phyloP scores from a whole-genome alignment of 768 basidiomycete species.

The Lactarius vividus region DNA sequence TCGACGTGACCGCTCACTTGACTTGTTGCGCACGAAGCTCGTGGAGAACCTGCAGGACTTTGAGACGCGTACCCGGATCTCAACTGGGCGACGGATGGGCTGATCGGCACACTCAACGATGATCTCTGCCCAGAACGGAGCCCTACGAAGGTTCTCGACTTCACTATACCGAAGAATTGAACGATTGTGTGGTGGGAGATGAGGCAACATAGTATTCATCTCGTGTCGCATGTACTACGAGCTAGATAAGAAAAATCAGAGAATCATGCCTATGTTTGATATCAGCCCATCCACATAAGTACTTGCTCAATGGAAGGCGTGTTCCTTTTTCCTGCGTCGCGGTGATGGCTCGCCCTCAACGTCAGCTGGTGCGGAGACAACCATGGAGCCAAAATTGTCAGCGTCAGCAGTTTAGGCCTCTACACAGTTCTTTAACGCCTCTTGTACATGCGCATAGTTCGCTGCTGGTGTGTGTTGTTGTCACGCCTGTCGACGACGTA shows the following conservation, averaged over 20 bases:
- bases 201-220: neutral
- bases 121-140: conserved; percentile 27
- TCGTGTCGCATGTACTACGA: neutral
- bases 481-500: conserved; percentile 77
- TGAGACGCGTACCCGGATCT: conserved; percentile 10
- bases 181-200: too few species aligned
- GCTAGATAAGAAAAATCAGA: neutral
- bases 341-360: conserved; percentile 36
- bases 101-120: conserved; percentile 20
- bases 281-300: neutral
- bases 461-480: conserved; percentile 66
- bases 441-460: conserved; percentile 61
- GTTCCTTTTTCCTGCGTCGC: too few species aligned
- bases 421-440: conserved; percentile 42
- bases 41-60: conserved; percentile 24
- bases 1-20: conserved; percentile 16
- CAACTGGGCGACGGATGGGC: conserved; percentile 13
- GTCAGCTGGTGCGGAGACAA: conserved; percentile 53
- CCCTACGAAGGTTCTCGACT: conserved; percentile 26
- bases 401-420: conserved; percentile 28
- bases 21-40: conserved; percentile 18
- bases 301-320: too few species aligned
- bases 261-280: neutral
- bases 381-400: conserved; percentile 16
- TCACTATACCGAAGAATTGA: conserved; percentile 8